These are phyloP conservation scores for Papiliotrema laurentii DNA, from an alignment of 1,284 basidiomycete genomes.

Conservation along the genomic window DNA sequence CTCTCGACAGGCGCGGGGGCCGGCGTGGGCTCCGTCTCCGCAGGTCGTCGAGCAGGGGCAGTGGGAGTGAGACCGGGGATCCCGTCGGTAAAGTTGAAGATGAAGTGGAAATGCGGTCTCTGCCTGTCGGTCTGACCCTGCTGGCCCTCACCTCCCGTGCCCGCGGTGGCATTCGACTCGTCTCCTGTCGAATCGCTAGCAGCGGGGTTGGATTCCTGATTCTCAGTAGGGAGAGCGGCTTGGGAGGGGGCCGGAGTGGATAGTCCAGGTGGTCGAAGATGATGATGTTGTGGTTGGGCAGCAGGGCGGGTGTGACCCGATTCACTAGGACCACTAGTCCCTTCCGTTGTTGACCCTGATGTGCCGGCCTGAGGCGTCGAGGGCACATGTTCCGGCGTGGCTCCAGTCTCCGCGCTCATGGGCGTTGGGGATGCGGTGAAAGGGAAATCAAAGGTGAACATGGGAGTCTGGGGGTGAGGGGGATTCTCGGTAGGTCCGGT, in stretches of 20 bases:
- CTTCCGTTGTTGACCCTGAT: background rate
- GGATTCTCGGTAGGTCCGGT: background rate
- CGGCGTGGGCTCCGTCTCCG: constrained; percentile 4
- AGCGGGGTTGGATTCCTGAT: background rate
- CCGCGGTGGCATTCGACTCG: no score
- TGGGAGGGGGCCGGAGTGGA: constrained; percentile 1
- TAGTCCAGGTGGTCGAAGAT: background rate
- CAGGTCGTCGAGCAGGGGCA: background rate
- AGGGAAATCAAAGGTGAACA: background rate
- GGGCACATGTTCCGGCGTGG: no score
- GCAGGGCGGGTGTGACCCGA: background rate
- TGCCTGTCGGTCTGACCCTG: background rate
- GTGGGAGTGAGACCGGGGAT: background rate
- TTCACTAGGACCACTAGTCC: background rate
- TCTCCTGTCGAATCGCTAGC: background rate
- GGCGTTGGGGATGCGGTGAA: constrained; percentile 1
- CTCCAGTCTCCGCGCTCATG: no score
- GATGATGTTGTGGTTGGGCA: constrained; percentile 4
- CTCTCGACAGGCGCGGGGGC: constrained; percentile 14
- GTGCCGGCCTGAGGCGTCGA: no score
- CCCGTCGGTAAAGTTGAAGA: constrained; percentile 3
- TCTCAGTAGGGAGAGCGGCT: background rate
- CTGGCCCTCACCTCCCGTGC: no score
- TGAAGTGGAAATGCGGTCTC: constrained; percentile 3
- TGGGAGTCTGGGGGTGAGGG: background rate